Conservation (phyloP, 1,284 basidiomycete species). For the Ceratobasidium sp. region DNA sequence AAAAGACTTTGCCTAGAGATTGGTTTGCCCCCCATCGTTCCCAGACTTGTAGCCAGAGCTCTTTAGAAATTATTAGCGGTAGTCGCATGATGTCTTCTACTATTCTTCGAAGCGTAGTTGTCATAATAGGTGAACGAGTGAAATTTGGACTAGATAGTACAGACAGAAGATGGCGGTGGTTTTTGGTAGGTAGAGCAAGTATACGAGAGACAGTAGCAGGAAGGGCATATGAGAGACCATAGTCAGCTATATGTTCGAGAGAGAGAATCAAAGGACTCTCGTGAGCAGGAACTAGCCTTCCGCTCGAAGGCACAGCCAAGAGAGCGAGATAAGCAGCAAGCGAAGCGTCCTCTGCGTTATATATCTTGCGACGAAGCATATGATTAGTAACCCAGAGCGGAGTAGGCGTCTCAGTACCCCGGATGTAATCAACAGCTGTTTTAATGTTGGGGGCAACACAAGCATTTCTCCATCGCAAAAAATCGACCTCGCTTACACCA, state of each 20-base stretch:
- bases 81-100: slow-evolving; percentile 5
- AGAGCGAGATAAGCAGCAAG: slow-evolving; percentile 25
- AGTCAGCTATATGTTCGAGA: neutral
- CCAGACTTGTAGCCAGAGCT: slow-evolving; percentile 23
- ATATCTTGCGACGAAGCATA: slow-evolving; percentile 21
- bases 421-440: slow-evolving; percentile 9
- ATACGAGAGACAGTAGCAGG: slow-evolving; percentile 20
- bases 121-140: slow-evolving; percentile 7
- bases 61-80: neutral
- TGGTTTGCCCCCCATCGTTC: slow-evolving; percentile 9
- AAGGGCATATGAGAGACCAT: slow-evolving; percentile 10
- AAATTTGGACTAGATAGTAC: slow-evolving; percentile 3
- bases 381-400: slow-evolving; percentile 39
- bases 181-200: slow-evolving; percentile 30
- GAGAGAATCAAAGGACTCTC: slow-evolving; percentile 22
- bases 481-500: slow-evolving; percentile 35
- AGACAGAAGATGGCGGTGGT: neutral
- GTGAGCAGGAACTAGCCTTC: slow-evolving; percentile 1
- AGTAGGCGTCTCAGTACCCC: slow-evolving; percentile 1
- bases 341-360: slow-evolving; percentile 3
- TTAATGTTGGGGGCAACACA: slow-evolving; percentile 26
- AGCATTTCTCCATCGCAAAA: slow-evolving; percentile 47
- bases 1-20: slow-evolving; percentile 15
- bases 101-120: neutral
- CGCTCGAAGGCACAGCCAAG: slow-evolving; percentile 1